Percentiles rank a stretch among this genome's conserved stretches.
These are phyloP conservation scores for Thuidium tamariscinum DNA, from an alignment of 225 moss, liverwort and hornwort genomes.

Conservation along the genomic window DNA sequence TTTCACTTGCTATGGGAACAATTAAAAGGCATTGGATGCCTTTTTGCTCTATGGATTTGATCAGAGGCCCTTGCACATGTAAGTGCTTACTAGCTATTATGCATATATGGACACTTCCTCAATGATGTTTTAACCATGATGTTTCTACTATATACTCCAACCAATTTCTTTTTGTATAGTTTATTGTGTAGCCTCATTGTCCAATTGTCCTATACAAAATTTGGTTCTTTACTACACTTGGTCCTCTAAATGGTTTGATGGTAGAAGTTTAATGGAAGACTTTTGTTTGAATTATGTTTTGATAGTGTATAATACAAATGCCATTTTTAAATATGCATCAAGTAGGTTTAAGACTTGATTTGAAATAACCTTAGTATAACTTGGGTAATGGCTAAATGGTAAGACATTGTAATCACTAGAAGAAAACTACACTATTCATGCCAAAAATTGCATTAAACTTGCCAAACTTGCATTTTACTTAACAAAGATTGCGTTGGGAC, in stretches of 20 bases:
- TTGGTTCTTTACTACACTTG: neutral
- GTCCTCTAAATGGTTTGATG: neutral
- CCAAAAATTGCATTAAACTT: too few relatives aligned
- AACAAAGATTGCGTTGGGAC: too few relatives aligned
- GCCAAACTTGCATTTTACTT: too few relatives aligned
- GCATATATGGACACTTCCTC: neutral
- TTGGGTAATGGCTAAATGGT: too few relatives aligned
- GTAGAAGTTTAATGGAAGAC: neutral
- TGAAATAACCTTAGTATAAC: too few relatives aligned
- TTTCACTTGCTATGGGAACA: neutral
- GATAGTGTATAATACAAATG: neutral
- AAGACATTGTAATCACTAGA: too few relatives aligned
- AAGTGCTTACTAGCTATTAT: neutral
- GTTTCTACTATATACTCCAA: neutral
- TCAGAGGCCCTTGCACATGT: neutral
- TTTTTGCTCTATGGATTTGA: neutral
- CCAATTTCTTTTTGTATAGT: neutral
- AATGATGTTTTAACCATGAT: neutral
- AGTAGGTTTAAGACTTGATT: too few relatives aligned
- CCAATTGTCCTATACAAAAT: neutral
- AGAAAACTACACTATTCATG: too few relatives aligned
- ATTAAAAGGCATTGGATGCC: neutral
- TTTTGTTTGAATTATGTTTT: neutral
- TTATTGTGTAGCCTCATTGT: neutral
- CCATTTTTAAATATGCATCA: neutral